phyloP scores from a whole-genome alignment of 2,329 filamentous ascomycete genomes.

The Aspergillus sp. region DNA sequence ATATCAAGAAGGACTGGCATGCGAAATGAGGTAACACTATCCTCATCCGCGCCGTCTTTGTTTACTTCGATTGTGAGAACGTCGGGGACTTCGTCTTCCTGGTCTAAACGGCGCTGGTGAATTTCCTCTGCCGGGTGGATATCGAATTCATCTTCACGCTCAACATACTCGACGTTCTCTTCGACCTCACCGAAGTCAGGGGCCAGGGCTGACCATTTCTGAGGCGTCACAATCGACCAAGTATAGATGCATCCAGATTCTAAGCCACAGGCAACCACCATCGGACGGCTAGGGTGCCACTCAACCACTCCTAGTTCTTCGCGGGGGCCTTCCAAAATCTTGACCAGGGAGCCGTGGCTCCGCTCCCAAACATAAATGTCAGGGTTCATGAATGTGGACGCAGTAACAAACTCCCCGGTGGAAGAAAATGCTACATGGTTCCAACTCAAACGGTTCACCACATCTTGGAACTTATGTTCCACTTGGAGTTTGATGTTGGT shows the following conservation, averaged over 20 bases:
- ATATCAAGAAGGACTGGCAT: slow-evolving; percentile 95
- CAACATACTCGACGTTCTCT: slow-evolving; percentile 96
- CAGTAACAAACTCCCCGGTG: slow-evolving; percentile 92
- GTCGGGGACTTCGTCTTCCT: slow-evolving; percentile 92
- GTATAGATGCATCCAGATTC: slow-evolving; percentile 93
- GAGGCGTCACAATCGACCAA: slow-evolving; percentile 92
- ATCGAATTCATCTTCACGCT: slow-evolving; percentile 96
- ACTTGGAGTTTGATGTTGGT: slow-evolving; percentile 86
- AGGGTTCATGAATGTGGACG: slow-evolving; percentile 96
- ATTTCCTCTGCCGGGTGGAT: slow-evolving; percentile 95
- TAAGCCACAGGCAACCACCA: slow-evolving; percentile 87
- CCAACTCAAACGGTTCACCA: slow-evolving; percentile 93
- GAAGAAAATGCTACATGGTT: slow-evolving; percentile 96
- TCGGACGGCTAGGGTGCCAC: slow-evolving; percentile 87
- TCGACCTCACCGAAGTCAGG: slow-evolving; percentile 97
- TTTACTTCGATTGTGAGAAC: slow-evolving; percentile 75
- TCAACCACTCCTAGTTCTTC: slow-evolving; percentile 96
- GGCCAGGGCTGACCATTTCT: slow-evolving; percentile 95
- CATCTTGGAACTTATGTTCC: slow-evolving; percentile 97
- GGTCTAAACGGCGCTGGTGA: slow-evolving; percentile 83
- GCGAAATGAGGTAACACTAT: slow-evolving; percentile 66
- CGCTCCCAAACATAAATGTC: slow-evolving; percentile 99
- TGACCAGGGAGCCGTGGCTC: slow-evolving; percentile 87
- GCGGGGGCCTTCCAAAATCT: slow-evolving; percentile 94
- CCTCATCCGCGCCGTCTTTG: slow-evolving; percentile 60